Conservation (phyloP, 257 asterid species). For the Ehretia macrophylla region DNA sequence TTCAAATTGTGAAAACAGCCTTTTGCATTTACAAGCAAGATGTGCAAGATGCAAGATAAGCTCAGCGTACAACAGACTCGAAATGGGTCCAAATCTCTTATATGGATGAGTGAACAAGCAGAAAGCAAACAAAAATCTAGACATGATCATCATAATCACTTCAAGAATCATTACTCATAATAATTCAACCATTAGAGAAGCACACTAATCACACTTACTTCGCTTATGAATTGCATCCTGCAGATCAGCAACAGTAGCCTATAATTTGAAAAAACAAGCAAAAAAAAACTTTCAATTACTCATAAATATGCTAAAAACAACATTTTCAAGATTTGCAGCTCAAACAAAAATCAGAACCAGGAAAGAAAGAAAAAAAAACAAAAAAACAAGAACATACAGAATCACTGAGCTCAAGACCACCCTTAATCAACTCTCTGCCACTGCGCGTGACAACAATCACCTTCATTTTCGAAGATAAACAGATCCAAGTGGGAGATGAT, state of each 20-base stretch:
- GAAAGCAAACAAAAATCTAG: too few relatives aligned
- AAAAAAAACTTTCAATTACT: too few relatives aligned
- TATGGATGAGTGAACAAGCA: too few relatives aligned
- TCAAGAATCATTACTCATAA: neutral
- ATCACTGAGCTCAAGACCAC: conserved; percentile 77
- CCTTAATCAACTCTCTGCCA: conserved; percentile 82
- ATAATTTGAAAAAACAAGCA: conserved; percentile 30
- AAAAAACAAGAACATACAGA: conserved; percentile 36
- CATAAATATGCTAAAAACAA: too few relatives aligned
- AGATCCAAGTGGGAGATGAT: too few relatives aligned
- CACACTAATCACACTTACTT: conserved; percentile 45
- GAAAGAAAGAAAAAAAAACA: conserved; percentile 2
- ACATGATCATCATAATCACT: neutral
- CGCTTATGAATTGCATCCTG: conserved; percentile 80
- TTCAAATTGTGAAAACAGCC: too few relatives aligned
- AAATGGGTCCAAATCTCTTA: too few relatives aligned
- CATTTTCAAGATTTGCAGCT: too few relatives aligned
- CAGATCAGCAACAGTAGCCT: conserved; percentile 94
- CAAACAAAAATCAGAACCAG: too few relatives aligned
- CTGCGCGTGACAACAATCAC: conserved; percentile 70
- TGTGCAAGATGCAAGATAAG: too few relatives aligned
- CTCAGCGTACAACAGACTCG: too few relatives aligned
- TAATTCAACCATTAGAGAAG: neutral
- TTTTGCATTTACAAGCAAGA: too few relatives aligned
- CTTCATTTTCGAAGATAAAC: conserved; percentile 45